Evolutionary conservation across 441 rosid genomes (phyloP).

Genomic region (Croton setiger): DNA sequence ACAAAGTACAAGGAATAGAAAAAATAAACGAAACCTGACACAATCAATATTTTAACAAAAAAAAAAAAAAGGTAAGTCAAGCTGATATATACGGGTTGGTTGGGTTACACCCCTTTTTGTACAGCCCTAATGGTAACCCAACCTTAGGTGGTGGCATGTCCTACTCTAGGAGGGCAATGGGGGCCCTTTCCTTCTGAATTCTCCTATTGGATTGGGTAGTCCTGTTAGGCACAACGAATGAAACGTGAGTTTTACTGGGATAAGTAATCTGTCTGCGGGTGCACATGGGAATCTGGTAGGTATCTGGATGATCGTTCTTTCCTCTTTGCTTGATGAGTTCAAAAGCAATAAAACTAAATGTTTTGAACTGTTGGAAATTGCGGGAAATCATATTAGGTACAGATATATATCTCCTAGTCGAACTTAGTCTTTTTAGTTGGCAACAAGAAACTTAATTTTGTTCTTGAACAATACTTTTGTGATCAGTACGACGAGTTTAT

Average conservation of each 20-base stretch:
- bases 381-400: slow-evolving; percentile 70
- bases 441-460: slow-evolving; percentile 11
- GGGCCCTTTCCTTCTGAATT: slow-evolving; percentile 41
- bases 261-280: slow-evolving; percentile 48
- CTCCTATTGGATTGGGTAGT: slow-evolving; percentile 52
- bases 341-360: slow-evolving; percentile 71
- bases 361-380: slow-evolving; percentile 67
- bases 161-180: slow-evolving; percentile 50
- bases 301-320: slow-evolving; percentile 47
- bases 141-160: slow-evolving; percentile 51
- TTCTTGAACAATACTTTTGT: slow-evolving; percentile 16
- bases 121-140: no score
- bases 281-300: slow-evolving; percentile 45
- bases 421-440: not conserved
- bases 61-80: no score
- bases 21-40: no score
- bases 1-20: no score
- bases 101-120: no score
- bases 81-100: no score
- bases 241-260: slow-evolving; percentile 43
- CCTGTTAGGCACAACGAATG: slow-evolving; percentile 49
- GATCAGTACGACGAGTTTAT: slow-evolving; percentile 75
- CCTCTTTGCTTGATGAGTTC: slow-evolving; percentile 63
- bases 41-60: no score
- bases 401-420: slow-evolving; percentile 34